Percentiles rank a stretch among this genome's conserved stretches.
phyloP scores from a whole-genome alignment of 2,329 filamentous ascomycete genomes.

The Fusarium gaditjirri region DNA sequence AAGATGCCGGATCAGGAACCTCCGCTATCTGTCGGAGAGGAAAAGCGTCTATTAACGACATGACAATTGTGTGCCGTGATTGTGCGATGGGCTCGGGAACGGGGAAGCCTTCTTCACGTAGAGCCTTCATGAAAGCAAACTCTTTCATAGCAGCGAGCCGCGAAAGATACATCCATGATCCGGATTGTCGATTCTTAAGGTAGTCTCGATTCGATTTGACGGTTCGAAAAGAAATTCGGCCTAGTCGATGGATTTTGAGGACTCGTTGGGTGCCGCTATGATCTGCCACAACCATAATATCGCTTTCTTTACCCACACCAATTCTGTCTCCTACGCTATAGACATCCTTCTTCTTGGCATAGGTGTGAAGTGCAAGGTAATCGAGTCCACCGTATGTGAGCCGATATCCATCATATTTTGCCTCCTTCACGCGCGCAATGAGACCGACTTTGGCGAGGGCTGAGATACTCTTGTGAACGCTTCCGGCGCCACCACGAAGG shows the following conservation, averaged over 20 bases:
- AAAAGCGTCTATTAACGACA: conserved; percentile 92
- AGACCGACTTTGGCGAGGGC: conserved; percentile 90
- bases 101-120: conserved; percentile 85
- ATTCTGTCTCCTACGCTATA: conserved; percentile 96
- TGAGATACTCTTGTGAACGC: conserved; percentile 88
- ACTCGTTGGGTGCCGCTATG: conserved; percentile 80
- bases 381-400: conserved; percentile 96
- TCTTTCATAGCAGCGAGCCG: conserved; percentile 93
- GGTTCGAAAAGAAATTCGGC: conserved; percentile 94
- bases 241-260: conserved; percentile 94
- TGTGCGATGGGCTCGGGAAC: conserved; percentile 90
- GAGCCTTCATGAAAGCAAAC: conserved; percentile 90
- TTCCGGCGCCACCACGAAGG: conserved; percentile 79
- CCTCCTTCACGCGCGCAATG: conserved; percentile 93
- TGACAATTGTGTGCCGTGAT: conserved; percentile 94
- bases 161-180: conserved; percentile 98
- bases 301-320: conserved; percentile 96
- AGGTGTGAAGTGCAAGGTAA: conserved; percentile 93
- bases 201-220: conserved; percentile 98
- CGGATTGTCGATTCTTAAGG: conserved; percentile 80
- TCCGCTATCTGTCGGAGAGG: conserved; percentile 88
- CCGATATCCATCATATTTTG: conserved; percentile 96
- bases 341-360: conserved; percentile 80
- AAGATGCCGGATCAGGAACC: conserved; percentile 82
- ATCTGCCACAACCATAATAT: conserved; percentile 93